Percentiles rank a stretch among this genome's conserved stretches.
Evolutionary conservation across 305 asterid genomes (phyloP).

Genomic region (Fraxinus velutina): DNA sequence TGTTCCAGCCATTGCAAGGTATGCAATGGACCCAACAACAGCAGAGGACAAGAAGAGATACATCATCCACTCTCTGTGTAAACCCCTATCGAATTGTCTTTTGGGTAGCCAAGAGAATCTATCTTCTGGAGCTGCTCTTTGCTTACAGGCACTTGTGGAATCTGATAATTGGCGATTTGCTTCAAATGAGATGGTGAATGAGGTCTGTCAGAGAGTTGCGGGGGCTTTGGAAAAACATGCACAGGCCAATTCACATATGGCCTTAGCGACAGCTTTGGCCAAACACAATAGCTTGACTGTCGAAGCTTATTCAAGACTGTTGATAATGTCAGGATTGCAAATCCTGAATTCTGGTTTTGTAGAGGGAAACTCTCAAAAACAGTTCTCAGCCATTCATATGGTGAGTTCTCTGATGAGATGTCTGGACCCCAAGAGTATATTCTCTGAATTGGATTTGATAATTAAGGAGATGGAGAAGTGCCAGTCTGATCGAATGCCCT

Average conservation of each 20-base stretch:
- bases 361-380: conserved; percentile 77
- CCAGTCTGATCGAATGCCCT: conserved; percentile 75
- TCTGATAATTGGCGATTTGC: conserved; percentile 90
- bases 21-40: conserved; percentile 80
- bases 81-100: conserved; percentile 83
- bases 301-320: conserved; percentile 80
- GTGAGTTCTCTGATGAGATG: conserved; percentile 71
- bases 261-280: conserved; percentile 73
- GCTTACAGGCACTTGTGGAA: conserved; percentile 78
- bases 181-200: conserved; percentile 79
- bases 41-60: conserved; percentile 65
- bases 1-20: conserved; percentile 87
- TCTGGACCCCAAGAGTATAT: conserved; percentile 74
- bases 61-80: conserved; percentile 62
- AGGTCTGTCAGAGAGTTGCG: conserved; percentile 88
- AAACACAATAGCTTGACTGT: conserved; percentile 68
- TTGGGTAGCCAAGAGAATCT: conserved; percentile 69
- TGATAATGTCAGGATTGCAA: conserved; percentile 59
- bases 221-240: conserved; percentile 80
- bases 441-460: conserved; percentile 59
- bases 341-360: conserved; percentile 54
- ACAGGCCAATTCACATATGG: conserved; percentile 70
- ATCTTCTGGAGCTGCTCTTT: conserved; percentile 91
- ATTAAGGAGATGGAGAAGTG: conserved; percentile 82
- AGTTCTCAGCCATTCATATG: conserved; percentile 86